Conservation (phyloP, 306 rosid genomes). For the Crotalaria pallida region DNA sequence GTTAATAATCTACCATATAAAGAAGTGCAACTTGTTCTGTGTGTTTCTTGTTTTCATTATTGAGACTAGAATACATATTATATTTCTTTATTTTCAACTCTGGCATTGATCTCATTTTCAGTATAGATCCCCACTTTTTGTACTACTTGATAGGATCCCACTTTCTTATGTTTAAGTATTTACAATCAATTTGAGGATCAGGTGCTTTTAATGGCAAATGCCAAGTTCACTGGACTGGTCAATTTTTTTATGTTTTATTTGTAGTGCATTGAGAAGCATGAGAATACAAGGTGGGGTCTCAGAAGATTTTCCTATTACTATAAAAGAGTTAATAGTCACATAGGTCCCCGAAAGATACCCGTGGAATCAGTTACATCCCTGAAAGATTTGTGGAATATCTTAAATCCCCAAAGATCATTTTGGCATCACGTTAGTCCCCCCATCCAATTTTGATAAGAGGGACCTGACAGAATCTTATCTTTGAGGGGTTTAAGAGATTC, state of each 20-base stretch:
- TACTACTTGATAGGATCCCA: not conserved
- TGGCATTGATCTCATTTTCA: not conserved
- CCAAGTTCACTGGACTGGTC: not conserved
- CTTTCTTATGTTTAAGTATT: not conserved
- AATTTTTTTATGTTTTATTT: not conserved
- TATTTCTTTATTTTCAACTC: not conserved
- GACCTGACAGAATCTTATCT: too few species aligned
- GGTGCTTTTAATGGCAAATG: not conserved
- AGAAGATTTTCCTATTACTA: too few species aligned
- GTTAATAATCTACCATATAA: not conserved
- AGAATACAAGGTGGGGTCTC: too few species aligned
- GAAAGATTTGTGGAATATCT: too few species aligned
- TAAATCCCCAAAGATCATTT: too few species aligned
- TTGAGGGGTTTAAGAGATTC: too few species aligned
- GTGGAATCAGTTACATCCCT: too few species aligned
- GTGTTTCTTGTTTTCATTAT: not conserved
- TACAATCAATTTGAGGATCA: slow-evolving; percentile 1
- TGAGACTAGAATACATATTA: not conserved
- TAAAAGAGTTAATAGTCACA: too few species aligned
- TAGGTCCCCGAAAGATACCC: too few species aligned
- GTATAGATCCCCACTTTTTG: not conserved
- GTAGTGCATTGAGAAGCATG: too few species aligned
- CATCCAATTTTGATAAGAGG: too few species aligned
- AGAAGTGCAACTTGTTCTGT: not conserved
- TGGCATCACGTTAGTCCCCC: too few species aligned